phyloP scores from a whole-genome alignment of 1,284 basidiomycete genomes.

The Irpex sp. region DNA sequence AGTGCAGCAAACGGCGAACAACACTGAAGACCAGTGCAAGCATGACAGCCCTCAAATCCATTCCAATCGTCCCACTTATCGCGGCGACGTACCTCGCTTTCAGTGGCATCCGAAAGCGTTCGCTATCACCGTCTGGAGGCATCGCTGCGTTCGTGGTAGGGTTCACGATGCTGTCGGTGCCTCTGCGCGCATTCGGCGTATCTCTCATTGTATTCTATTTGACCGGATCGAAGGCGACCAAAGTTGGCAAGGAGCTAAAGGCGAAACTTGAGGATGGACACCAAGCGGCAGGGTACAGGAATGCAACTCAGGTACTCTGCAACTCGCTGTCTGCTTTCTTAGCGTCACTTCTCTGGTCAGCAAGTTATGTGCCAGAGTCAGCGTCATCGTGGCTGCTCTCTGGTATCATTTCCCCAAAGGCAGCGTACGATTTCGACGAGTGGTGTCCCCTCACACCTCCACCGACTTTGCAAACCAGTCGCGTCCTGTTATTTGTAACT shows the following conservation, averaged over 20 bases:
- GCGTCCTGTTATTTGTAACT: conserved; percentile 57
- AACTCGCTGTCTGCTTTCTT: conserved; percentile 74
- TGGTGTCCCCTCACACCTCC: conserved; percentile 56
- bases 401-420: conserved; percentile 11
- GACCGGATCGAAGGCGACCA: conserved; percentile 80
- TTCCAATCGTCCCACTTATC: conserved; percentile 20
- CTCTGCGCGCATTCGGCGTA: conserved; percentile 64
- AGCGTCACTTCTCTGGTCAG: conserved; percentile 65
- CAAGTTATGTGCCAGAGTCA: conserved; percentile 43
- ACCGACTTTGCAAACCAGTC: conserved; percentile 45
- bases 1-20: background rate
- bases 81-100: conserved; percentile 41
- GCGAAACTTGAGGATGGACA: conserved; percentile 77
- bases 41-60: background rate
- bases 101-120: conserved; percentile 54
- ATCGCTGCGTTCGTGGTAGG: conserved; percentile 75
- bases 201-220: conserved; percentile 83
- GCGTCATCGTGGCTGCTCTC: conserved; percentile 21
- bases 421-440: conserved; percentile 25
- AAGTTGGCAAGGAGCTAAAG: conserved; percentile 73
- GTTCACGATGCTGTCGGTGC: conserved; percentile 57
- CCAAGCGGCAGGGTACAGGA: conserved; percentile 67
- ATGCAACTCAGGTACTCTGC: conserved; percentile 76
- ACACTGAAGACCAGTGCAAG: background rate
- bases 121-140: conserved; percentile 71